phyloP scores from a whole-genome alignment of 1,284 basidiomycete species.

The Sanguinoderma infundibulare region DNA sequence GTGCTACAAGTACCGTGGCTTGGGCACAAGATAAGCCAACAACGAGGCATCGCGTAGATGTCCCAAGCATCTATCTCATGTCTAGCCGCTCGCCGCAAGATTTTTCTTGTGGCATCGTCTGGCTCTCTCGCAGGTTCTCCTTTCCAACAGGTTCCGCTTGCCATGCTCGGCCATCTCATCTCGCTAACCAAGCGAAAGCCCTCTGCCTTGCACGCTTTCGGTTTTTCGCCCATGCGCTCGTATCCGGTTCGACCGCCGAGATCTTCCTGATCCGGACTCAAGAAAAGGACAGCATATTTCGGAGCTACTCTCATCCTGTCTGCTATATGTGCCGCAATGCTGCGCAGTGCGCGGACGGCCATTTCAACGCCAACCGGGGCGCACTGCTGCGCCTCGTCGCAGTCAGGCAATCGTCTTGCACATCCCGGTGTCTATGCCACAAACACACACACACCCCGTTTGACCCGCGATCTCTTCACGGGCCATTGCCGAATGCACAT shows the following conservation, averaged over 20 bases:
- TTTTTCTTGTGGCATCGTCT: slow-evolving; percentile 12
- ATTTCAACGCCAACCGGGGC: not conserved
- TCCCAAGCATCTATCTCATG: no score
- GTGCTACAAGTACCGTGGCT: not conserved
- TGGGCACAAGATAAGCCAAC: slow-evolving; percentile 2
- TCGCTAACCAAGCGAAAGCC: not conserved
- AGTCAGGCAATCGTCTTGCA: not conserved
- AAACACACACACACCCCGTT: slow-evolving; percentile 17
- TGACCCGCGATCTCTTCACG: slow-evolving; percentile 25
- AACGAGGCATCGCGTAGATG: slow-evolving; percentile 16
- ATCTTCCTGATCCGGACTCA: slow-evolving; percentile 18
- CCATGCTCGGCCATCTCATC: slow-evolving; percentile 6
- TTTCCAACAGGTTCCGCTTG: not conserved
- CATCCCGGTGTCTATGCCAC: not conserved
- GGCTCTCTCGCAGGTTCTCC: not conserved
- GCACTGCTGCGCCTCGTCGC: slow-evolving; percentile 4
- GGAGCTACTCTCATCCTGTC: not conserved
- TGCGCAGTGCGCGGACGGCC: not conserved
- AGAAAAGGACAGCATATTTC: not conserved
- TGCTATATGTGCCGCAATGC: not conserved
- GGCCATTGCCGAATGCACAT: slow-evolving; percentile 25
- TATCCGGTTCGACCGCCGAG: slow-evolving; percentile 18
- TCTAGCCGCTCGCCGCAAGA: slow-evolving; percentile 1
- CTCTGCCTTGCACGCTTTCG: not conserved
- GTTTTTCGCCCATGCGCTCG: not conserved